A percentile compares a stretch with the other conserved stretches of the same genome.
Conservation (phyloP, 495 filamentous ascomycete genomes). For the Hypoxylon fuscum region DNA sequence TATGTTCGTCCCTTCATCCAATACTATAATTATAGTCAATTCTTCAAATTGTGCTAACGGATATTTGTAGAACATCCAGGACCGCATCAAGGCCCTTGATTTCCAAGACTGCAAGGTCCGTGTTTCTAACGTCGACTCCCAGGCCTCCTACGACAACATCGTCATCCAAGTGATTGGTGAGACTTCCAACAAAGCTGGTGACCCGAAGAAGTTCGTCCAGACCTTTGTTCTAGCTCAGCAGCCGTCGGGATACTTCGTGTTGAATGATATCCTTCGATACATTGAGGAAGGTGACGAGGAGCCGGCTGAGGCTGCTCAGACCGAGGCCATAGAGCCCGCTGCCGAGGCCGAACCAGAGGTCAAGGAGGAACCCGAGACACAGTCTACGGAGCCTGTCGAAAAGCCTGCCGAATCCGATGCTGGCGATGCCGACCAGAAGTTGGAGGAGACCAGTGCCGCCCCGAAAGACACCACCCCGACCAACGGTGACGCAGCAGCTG, state of each 20-base stretch:
- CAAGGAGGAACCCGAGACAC: slow-evolving; percentile 57
- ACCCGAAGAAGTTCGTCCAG: slow-evolving; percentile 94
- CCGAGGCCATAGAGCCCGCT: slow-evolving; percentile 43
- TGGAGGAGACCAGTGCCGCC: slow-evolving; percentile 52
- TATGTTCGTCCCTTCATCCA: no score
- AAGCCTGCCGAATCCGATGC: slow-evolving; percentile 55
- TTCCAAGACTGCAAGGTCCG: slow-evolving; percentile 99
- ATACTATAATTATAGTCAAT: no score
- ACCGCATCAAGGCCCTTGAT: slow-evolving; percentile 89
- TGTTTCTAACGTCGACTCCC: slow-evolving; percentile 96
- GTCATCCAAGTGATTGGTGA: slow-evolving; percentile 98
- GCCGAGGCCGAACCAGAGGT: slow-evolving; percentile 54
- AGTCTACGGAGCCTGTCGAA: slow-evolving; percentile 51
- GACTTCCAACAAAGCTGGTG: slow-evolving; percentile 89
- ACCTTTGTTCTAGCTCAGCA: slow-evolving; percentile 98
- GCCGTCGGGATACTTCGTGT: slow-evolving; percentile 95
- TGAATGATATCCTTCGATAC: slow-evolving; percentile 97
- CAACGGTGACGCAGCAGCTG: slow-evolving; percentile 48
- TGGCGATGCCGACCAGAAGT: slow-evolving; percentile 58
- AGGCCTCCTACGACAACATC: slow-evolving; percentile 90
- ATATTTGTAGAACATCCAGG: slow-evolving; percentile 79
- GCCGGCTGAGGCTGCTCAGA: slow-evolving; percentile 48
- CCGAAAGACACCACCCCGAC: slow-evolving; percentile 48
- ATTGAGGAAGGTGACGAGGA: slow-evolving; percentile 80
- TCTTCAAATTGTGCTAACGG: no score